Conservation (phyloP, 2,329 filamentous ascomycete genomes). For the Colletotrichum viniferum region DNA sequence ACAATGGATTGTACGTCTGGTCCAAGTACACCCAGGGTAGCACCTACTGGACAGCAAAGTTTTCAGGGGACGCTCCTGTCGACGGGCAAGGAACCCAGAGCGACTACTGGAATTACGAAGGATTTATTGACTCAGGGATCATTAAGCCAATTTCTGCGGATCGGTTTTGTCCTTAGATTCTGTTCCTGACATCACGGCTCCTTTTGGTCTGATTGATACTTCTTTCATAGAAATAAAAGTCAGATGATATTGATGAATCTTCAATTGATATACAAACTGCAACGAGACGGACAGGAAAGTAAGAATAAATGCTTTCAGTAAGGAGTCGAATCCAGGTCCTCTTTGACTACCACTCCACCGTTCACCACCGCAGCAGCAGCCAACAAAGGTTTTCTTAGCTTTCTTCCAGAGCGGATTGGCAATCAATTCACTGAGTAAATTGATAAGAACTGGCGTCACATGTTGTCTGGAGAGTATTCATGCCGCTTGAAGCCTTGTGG, state of each 20-base stretch:
- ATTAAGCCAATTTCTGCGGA: not conserved
- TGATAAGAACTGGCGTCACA: not conserved
- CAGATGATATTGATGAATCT: not conserved
- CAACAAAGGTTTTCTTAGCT: not conserved
- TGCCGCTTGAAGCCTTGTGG: not conserved
- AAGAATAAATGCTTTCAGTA: not conserved
- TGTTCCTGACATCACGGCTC: not conserved
- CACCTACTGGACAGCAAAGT: not conserved
- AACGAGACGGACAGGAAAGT: not conserved
- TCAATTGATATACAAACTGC: not conserved
- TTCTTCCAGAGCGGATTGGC: not conserved
- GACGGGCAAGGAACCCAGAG: not conserved
- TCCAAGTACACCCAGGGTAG: not conserved
- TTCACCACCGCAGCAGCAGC: not conserved
- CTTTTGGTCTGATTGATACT: not conserved
- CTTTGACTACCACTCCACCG: not conserved
- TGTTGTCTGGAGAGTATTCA: not conserved
- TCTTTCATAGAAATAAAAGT: not conserved
- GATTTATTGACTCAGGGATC: not conserved
- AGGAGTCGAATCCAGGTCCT: not conserved
- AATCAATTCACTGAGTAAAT: not conserved
- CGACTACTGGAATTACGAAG: constrained; percentile 4
- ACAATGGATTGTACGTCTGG: not conserved
- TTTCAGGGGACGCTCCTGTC: not conserved
- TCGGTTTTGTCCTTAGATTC: not conserved